phyloP scores from a whole-genome alignment of 2,329 filamentous ascomycete genomes.

The Penicillium sp. region DNA sequence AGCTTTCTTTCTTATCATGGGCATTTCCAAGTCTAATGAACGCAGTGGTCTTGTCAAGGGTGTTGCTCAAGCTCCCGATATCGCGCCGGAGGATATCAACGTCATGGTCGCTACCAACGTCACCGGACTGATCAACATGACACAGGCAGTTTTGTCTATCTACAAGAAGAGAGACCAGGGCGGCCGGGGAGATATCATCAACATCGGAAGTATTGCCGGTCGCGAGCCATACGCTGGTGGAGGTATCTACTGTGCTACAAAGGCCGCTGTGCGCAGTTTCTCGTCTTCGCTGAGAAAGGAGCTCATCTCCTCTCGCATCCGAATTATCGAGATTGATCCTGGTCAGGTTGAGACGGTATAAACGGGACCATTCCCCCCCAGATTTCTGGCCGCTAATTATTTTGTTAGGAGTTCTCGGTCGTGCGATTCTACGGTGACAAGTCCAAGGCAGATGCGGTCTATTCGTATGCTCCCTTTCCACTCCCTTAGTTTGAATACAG shows the following conservation, averaged over 20 bases:
- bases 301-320: slow-evolving; percentile 72
- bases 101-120: slow-evolving; percentile 93
- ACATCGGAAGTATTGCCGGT: slow-evolving; percentile 88
- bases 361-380: background rate
- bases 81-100: slow-evolving; percentile 75
- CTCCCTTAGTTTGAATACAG: background rate
- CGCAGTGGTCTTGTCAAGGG: slow-evolving; percentile 80
- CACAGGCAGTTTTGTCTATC: slow-evolving; percentile 79
- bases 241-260: slow-evolving; percentile 89
- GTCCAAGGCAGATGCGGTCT: slow-evolving; percentile 83
- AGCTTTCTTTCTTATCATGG: slow-evolving; percentile 28
- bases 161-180: slow-evolving; percentile 68
- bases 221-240: slow-evolving; percentile 81
- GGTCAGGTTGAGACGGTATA: slow-evolving; percentile 84
- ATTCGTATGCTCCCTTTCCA: slow-evolving; percentile 57
- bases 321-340: slow-evolving; percentile 84
- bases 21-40: slow-evolving; percentile 10
- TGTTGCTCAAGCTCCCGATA: slow-evolving; percentile 78
- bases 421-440: slow-evolving; percentile 88
- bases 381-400: background rate
- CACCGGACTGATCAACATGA: slow-evolving; percentile 92
- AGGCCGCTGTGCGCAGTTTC: slow-evolving; percentile 81
- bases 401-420: slow-evolving; percentile 68
- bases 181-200: slow-evolving; percentile 89
- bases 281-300: slow-evolving; percentile 79